Conservation (phyloP, 495 filamentous ascomycete genomes). For the Daldinia grandis region DNA sequence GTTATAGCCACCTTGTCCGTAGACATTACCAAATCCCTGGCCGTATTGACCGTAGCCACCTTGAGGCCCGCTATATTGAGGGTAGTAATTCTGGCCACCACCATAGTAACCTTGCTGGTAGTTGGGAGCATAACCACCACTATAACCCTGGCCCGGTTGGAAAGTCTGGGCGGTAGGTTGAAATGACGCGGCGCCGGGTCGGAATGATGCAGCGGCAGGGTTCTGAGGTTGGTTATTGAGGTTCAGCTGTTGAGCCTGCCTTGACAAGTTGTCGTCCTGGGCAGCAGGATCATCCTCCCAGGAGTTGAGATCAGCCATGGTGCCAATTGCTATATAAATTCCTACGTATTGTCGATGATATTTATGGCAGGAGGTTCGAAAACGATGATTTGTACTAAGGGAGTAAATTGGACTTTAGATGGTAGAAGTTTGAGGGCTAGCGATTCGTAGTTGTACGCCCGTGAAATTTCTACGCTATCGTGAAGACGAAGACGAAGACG, state of each 20-base stretch:
- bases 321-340: slow-evolving; percentile 39
- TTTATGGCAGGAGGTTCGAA: background rate
- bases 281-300: slow-evolving; percentile 96
- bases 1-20: slow-evolving; percentile 63
- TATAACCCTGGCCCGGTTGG: slow-evolving; percentile 74
- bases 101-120: slow-evolving; percentile 61
- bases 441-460: slow-evolving; percentile 30
- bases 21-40: slow-evolving; percentile 61
- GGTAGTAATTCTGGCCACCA: slow-evolving; percentile 59
- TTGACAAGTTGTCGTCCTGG: slow-evolving; percentile 84
- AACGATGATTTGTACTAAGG: background rate
- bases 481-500: background rate
- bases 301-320: slow-evolving; percentile 87
- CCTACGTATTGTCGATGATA: background rate
- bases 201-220: slow-evolving; percentile 61
- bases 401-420: background rate
- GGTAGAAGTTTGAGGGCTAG: background rate
- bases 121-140: slow-evolving; percentile 55
- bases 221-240: slow-evolving; percentile 64
- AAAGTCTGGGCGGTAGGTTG: slow-evolving; percentile 79
- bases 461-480: slow-evolving; percentile 16
- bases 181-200: slow-evolving; percentile 81
- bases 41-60: slow-evolving; percentile 63
- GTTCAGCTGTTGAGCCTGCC: slow-evolving; percentile 81
- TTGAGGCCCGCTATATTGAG: slow-evolving; percentile 61